A percentile compares a stretch with the other conserved stretches of the same genome.
phyloP scores from a whole-genome alignment of 108 stramenopile species.

The Nitzschia sp. region DNA sequence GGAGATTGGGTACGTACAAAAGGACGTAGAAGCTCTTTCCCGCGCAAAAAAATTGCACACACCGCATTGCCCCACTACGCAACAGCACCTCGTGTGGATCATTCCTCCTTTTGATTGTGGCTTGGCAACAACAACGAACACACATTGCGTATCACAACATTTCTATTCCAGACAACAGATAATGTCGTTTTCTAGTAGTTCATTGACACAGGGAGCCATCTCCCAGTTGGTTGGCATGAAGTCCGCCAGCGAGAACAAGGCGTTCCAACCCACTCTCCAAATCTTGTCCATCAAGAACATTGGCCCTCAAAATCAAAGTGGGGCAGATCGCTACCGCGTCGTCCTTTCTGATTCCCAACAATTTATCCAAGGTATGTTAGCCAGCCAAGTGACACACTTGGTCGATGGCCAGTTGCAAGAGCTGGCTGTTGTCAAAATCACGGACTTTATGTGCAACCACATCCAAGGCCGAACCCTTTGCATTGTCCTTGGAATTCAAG shows the following conservation, averaged over 20 bases:
- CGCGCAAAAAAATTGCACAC: too few species aligned
- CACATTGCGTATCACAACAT: too few species aligned
- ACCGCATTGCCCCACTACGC: too few species aligned
- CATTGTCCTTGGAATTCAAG: constrained; percentile 62
- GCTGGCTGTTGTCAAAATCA: constrained; percentile 50
- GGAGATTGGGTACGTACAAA: too few species aligned
- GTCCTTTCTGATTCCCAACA: constrained; percentile 82
- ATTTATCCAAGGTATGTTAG: constrained; percentile 86
- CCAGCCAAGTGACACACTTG: constrained; percentile 83
- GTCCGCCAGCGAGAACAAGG: constrained; percentile 7
- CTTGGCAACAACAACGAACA: too few species aligned
- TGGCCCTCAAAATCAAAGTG: constrained; percentile 14
- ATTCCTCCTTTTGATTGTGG: too few species aligned
- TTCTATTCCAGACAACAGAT: too few species aligned
- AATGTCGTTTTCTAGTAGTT: constrained; percentile 1
- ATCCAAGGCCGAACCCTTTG: constrained; percentile 72
- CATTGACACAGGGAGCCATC: constrained; percentile 8
- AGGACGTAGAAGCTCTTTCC: too few species aligned
- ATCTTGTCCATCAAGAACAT: constrained; percentile 58
- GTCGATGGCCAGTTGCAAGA: constrained; percentile 52
- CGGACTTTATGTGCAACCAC: constrained; percentile 78
- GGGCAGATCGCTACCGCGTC: constrained; percentile 41
- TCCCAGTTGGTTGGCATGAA: neutral
- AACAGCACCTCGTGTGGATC: too few species aligned
- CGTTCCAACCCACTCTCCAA: constrained; percentile 59